These are phyloP conservation scores for Elsinoe ampelina DNA, from an alignment of 2,329 filamentous ascomycete species.

Conservation along the genomic window DNA sequence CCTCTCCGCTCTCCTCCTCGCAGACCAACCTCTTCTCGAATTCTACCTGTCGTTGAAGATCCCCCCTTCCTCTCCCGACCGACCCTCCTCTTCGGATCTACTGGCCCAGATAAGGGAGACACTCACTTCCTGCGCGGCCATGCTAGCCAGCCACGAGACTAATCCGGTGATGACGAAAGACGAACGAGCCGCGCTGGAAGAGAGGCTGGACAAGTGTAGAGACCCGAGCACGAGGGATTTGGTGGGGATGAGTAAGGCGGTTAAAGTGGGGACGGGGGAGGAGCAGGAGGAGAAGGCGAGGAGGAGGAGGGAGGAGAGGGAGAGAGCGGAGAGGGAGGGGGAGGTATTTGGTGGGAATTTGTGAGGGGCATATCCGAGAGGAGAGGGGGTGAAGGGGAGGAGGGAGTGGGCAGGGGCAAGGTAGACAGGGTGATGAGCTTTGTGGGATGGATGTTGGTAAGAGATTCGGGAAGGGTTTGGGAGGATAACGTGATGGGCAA, in stretches of 20 bases:
- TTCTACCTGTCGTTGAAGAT: constrained; percentile 40
- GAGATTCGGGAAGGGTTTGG: no score
- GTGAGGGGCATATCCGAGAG: neutral
- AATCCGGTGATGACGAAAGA: constrained; percentile 24
- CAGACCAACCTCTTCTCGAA: constrained; percentile 54
- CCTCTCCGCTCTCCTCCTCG: constrained; percentile 68
- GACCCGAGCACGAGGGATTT: constrained; percentile 39
- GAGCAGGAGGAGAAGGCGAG: constrained; percentile 31
- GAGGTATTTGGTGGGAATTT: constrained; percentile 31
- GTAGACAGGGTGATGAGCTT: no score
- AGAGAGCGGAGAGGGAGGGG: constrained; percentile 30
- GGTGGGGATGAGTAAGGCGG: constrained; percentile 55
- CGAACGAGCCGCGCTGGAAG: constrained; percentile 38
- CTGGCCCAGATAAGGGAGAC: constrained; percentile 31
- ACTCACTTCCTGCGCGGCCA: constrained; percentile 30
- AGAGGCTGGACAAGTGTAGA: constrained; percentile 37
- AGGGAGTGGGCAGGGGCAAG: neutral
- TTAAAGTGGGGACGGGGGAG: constrained; percentile 34
- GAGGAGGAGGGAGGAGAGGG: constrained; percentile 31
- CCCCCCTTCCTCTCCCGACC: constrained; percentile 19
- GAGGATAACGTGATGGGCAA: neutral
- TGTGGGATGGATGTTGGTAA: no score
- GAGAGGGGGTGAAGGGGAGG: neutral
- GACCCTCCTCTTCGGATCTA: neutral
- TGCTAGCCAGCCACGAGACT: constrained; percentile 27